Conservation (phyloP, 805 yeast species). For the Candida caryicola region DNA sequence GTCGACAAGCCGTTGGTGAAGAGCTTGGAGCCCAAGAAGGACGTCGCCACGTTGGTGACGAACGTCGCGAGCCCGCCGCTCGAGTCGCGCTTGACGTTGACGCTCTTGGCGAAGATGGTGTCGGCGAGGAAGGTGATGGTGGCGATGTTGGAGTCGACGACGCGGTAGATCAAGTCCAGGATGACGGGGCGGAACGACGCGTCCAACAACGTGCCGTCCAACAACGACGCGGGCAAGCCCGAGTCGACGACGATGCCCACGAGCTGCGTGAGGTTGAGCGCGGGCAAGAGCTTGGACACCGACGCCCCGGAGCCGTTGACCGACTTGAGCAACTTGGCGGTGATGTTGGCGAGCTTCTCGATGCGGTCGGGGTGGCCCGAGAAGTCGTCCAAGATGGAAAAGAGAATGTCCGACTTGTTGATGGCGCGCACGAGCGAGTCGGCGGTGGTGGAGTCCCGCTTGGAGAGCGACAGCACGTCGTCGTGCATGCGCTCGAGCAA, state of each 20-base stretch:
- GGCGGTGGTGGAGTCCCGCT: conserved; percentile 16
- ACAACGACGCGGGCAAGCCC: conserved; percentile 31
- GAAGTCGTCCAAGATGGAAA: conserved; percentile 32
- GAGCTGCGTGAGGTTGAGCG: conserved; percentile 21
- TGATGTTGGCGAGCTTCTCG: conserved; percentile 28
- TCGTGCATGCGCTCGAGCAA: background rate
- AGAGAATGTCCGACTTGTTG: conserved; percentile 34
- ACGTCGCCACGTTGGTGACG: conserved; percentile 25
- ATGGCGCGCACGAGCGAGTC: conserved; percentile 14
- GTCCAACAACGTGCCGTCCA: conserved; percentile 40
- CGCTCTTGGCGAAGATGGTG: conserved; percentile 3
- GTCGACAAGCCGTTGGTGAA: conserved; percentile 26
- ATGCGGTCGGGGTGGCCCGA: conserved; percentile 30
- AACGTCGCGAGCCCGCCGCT: conserved; percentile 19
- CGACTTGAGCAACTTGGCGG: conserved; percentile 20
- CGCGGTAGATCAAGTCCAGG: conserved; percentile 27
- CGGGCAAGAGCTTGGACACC: conserved; percentile 1
- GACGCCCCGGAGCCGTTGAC: conserved; percentile 2
- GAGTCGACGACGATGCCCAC: conserved; percentile 26
- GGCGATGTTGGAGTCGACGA: conserved; percentile 31
- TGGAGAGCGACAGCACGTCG: conserved; percentile 4
- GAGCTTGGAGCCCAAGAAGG: conserved; percentile 27
- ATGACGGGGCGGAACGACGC: conserved; percentile 29
- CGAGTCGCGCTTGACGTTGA: background rate
- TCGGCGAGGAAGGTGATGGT: conserved; percentile 16